phyloP scores from a whole-genome alignment of 495 filamentous ascomycete species.

The Neurospora sp. region DNA sequence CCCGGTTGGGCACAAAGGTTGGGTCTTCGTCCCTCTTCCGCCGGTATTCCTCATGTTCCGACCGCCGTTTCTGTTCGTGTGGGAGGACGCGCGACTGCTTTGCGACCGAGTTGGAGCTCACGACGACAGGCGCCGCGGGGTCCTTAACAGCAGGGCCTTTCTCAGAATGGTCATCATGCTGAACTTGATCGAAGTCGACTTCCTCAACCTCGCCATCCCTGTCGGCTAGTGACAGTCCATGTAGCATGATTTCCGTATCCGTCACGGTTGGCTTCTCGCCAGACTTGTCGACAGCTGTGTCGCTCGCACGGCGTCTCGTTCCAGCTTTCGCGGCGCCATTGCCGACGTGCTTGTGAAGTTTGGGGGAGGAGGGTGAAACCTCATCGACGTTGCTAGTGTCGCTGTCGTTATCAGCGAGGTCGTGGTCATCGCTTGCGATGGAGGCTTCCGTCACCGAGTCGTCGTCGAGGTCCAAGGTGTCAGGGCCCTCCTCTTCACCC shows the following conservation, averaged over 20 bases:
- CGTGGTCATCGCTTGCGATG: constrained; percentile 61
- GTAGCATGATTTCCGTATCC: constrained; percentile 86
- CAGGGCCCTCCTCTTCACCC: constrained; percentile 58
- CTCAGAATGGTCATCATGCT: constrained; percentile 7
- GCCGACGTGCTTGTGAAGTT: constrained; percentile 25
- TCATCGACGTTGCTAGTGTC: constrained; percentile 61
- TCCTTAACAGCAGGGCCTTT: constrained; percentile 14
- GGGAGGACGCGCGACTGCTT: constrained; percentile 37
- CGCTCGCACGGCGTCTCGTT: constrained; percentile 27
- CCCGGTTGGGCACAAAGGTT: constrained; percentile 88
- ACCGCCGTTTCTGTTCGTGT: constrained; percentile 57
- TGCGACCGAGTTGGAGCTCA: constrained; percentile 30
- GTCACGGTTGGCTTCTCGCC: constrained; percentile 28
- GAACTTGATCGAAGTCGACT: constrained; percentile 57
- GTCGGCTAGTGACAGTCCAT: constrained; percentile 61
- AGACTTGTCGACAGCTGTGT: constrained; percentile 10
- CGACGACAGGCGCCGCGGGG: constrained; percentile 31
- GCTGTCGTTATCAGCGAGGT: constrained; percentile 62
- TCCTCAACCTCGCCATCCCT: constrained; percentile 42
- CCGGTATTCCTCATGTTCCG: constrained; percentile 80
- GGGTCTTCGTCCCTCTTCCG: constrained; percentile 83
- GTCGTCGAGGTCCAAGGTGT: constrained; percentile 60
- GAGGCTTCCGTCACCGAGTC: constrained; percentile 79
- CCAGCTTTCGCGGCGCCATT: constrained; percentile 31
- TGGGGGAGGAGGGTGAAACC: constrained; percentile 41